Evolutionary conservation across 768 basidiomycete species (phyloP).

Genomic region (Lactarius hengduanensis): DNA sequence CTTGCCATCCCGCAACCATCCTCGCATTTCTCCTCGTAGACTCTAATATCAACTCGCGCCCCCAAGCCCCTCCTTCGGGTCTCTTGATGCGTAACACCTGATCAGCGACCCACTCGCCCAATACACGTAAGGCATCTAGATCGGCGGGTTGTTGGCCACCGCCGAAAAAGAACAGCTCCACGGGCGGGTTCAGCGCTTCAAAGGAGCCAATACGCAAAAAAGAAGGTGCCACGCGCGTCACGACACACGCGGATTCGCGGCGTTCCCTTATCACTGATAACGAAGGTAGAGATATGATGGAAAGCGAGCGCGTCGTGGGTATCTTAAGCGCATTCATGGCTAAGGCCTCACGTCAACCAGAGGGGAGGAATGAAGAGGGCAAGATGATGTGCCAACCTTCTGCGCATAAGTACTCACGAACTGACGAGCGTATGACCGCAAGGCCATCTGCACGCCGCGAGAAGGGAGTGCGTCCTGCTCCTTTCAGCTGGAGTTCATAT

Average conservation of each 20-base stretch:
- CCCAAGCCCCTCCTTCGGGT: constrained; percentile 53
- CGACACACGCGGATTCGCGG: constrained; percentile 66
- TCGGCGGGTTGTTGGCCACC: constrained; percentile 75
- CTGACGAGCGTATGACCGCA: constrained; percentile 90
- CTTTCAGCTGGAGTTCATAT: constrained; percentile 93
- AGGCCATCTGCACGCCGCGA: constrained; percentile 91
- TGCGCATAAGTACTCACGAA: constrained; percentile 90
- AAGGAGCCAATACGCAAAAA: constrained; percentile 93
- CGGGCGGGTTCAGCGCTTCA: constrained; percentile 77
- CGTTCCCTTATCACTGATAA: constrained; percentile 76
- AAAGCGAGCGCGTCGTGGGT: constrained; percentile 85
- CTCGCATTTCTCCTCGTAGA: constrained; percentile 79
- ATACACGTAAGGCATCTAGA: constrained; percentile 66
- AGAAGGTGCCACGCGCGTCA: constrained; percentile 81
- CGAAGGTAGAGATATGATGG: constrained; percentile 70
- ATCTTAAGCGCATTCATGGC: constrained; percentile 80
- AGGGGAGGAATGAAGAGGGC: not conserved
- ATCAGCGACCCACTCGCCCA: constrained; percentile 73
- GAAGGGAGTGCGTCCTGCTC: constrained; percentile 92
- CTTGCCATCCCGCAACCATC: constrained; percentile 97
- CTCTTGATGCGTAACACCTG: constrained; percentile 52
- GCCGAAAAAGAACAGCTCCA: constrained; percentile 63
- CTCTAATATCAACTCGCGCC: constrained; percentile 68
- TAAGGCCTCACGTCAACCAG: constrained; percentile 29
- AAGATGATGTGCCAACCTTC: constrained; percentile 57